Conservation (phyloP, 2,329 filamentous ascomycete species). For the Ceratocystis alfenasii region DNA sequence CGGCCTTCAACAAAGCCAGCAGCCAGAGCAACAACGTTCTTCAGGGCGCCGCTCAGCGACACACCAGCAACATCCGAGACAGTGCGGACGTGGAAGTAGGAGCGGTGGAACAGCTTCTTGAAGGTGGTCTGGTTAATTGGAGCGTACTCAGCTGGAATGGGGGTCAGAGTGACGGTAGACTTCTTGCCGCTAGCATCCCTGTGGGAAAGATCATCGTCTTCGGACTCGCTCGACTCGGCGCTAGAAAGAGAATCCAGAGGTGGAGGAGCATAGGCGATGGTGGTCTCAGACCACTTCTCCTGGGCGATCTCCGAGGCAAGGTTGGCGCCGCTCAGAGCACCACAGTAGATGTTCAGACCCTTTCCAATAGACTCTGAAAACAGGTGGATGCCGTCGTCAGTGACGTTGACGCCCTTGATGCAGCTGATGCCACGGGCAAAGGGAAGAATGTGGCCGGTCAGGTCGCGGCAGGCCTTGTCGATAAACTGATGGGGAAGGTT, state of each 20-base stretch:
- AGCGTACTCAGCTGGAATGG: constrained; percentile 71
- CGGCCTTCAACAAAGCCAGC: constrained; percentile 91
- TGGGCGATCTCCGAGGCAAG: constrained; percentile 88
- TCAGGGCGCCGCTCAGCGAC: constrained; percentile 84
- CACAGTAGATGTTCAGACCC: constrained; percentile 88
- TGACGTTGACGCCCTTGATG: constrained; percentile 95
- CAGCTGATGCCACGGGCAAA: constrained; percentile 91
- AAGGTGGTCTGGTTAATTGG: constrained; percentile 75
- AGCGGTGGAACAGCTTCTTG: constrained; percentile 79
- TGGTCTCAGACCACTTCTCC: constrained; percentile 96
- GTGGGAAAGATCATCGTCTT: constrained; percentile 49
- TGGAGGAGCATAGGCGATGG: constrained; percentile 89
- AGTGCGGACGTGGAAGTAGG: constrained; percentile 94
- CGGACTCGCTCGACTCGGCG: constrained; percentile 34
- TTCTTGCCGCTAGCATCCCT: constrained; percentile 56
- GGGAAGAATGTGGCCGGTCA: constrained; percentile 79
- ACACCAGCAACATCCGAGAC: constrained; percentile 94
- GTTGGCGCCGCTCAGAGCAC: constrained; percentile 89
- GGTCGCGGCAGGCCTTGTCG: constrained; percentile 66
- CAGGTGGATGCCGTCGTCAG: constrained; percentile 70
- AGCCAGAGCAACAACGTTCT: constrained; percentile 91
- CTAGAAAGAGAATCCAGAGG: constrained; percentile 70
- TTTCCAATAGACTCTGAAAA: constrained; percentile 93
- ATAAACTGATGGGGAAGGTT: constrained; percentile 97
- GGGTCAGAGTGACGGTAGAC: constrained; percentile 57